Base-by-base conservation (phyloP, 2,329 filamentous ascomycete species). In the Colletotrichum tamarilloi region DNA sequence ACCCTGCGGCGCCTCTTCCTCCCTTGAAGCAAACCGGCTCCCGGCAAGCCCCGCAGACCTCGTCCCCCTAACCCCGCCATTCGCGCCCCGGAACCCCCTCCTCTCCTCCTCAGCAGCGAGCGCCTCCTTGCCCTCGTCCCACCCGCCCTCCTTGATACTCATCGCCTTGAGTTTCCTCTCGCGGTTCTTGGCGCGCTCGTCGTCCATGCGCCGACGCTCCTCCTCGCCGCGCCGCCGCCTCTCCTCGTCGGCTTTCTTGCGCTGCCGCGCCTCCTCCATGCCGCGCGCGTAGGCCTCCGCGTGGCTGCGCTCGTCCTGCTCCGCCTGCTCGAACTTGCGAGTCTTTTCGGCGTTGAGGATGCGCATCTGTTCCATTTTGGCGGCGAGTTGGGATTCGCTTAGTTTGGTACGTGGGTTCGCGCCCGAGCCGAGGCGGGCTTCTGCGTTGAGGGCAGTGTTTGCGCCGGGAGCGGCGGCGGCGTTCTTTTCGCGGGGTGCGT, bases 301-400 rank as follows among this genome's bases (percentile, higher is more conserved):
- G 77, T 91, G 89, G 69, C 87, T 87, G 69, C 84, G 86, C 81
- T 89, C 84, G 77, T 91, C 89, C 74, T 85, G 84, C 79, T 90
- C 87, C 1, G 87, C 88, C 78, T 89, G 86, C 77, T 91, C 87
- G 76, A 90, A 90, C 73, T 88, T 88, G 76, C 88, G 87, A 76
- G 87, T 85, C 81, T 89, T 90, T 79, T 92, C 90, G 0, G 87
- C 88, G 0, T 86, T 85, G 0, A 90, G 79, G 9, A 92, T 84
- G 69, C 89, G 89, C 87, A 91, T 91, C 78, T 88, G 83, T 76
- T 88, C 88, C 87, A 92, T 90, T 78, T 90, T 91, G 73, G 83
- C 86, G 0, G 88, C 84, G 4, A 92, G 85, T 80, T 92, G 88
- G 1, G 83, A 81, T 0, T 92, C 89, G 0, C 89, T 91, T 32